phyloP scores from a whole-genome alignment of 139 green algal genomes.

The Eudorina sp. region DNA sequence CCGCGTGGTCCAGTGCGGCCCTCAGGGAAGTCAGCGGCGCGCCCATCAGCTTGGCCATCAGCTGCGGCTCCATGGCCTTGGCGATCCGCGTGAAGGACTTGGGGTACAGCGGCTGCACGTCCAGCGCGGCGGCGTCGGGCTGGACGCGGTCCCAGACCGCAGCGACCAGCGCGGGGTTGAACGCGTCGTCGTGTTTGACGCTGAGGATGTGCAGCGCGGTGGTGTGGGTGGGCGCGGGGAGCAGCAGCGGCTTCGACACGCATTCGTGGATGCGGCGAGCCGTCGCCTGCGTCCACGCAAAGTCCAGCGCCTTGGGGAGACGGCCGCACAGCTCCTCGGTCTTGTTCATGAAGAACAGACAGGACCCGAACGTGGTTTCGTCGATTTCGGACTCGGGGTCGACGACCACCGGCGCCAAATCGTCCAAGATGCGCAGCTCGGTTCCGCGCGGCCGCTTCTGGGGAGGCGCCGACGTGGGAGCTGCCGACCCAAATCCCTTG shows the following conservation, averaged over 20 bases:
- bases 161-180: slow-evolving; percentile 21
- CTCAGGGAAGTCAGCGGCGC: not conserved
- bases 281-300: not conserved
- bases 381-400: slow-evolving; percentile 1
- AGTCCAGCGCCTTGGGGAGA: slow-evolving; percentile 13
- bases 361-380: not conserved
- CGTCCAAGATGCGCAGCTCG: not conserved
- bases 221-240: not conserved
- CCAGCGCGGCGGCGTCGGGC: slow-evolving; percentile 23
- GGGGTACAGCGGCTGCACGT: slow-evolving; percentile 28
- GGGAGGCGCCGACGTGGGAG: not conserved
- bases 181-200: slow-evolving; percentile 23
- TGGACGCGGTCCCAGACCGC: slow-evolving; percentile 5
- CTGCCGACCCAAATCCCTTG: slow-evolving; percentile 1
- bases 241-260: not conserved
- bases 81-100: slow-evolving; percentile 38
- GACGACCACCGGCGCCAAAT: not conserved
- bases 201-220: slow-evolving; percentile 10
- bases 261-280: not conserved
- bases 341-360: slow-evolving; percentile 44
- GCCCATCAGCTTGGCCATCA: not conserved
- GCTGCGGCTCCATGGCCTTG: not conserved
- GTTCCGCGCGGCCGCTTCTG: not conserved
- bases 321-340: slow-evolving; percentile 38
- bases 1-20: not conserved